phyloP scores from a whole-genome alignment of 306 rosid genomes.

The Ammopiptanthus mongolicus region DNA sequence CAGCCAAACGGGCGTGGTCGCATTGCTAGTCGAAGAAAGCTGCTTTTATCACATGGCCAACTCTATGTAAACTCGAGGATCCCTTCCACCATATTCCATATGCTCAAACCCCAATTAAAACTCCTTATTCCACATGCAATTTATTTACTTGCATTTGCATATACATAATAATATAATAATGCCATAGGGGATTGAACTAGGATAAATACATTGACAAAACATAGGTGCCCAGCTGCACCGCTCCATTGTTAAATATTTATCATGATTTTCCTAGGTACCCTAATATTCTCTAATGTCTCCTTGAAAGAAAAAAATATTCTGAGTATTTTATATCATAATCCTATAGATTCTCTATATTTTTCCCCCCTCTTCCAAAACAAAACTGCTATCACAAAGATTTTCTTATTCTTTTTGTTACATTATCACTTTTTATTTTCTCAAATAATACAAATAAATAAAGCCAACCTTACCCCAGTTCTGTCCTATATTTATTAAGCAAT shows the following conservation, averaged over 20 bases:
- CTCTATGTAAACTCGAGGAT: conserved; percentile 44
- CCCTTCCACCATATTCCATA: conserved; percentile 33
- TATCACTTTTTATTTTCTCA: background rate
- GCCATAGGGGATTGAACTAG: background rate
- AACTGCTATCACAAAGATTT: background rate
- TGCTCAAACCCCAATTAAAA: conserved; percentile 37
- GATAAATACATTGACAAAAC: conserved; percentile 30
- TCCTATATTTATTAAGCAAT: conserved; percentile 27
- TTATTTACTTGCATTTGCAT: background rate
- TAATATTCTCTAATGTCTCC: conserved; percentile 28
- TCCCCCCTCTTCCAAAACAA: conserved; percentile 1
- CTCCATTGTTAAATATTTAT: conserved; percentile 10
- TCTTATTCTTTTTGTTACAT: background rate
- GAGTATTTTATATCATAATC: background rate
- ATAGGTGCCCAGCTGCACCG: conserved; percentile 25
- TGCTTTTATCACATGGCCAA: conserved; percentile 95
- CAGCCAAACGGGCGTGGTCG: conserved; percentile 94
- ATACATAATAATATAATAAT: background rate
- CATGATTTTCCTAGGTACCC: conserved; percentile 20
- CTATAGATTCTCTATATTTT: conserved; percentile 31
- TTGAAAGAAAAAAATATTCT: conserved; percentile 14
- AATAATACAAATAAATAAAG: conserved; percentile 23
- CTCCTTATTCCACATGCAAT: conserved; percentile 21
- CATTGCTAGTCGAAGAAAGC: conserved; percentile 61
- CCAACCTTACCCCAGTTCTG: conserved; percentile 22